Conservation (phyloP, 768 basidiomycete species). For the Kwoniella sp. region DNA sequence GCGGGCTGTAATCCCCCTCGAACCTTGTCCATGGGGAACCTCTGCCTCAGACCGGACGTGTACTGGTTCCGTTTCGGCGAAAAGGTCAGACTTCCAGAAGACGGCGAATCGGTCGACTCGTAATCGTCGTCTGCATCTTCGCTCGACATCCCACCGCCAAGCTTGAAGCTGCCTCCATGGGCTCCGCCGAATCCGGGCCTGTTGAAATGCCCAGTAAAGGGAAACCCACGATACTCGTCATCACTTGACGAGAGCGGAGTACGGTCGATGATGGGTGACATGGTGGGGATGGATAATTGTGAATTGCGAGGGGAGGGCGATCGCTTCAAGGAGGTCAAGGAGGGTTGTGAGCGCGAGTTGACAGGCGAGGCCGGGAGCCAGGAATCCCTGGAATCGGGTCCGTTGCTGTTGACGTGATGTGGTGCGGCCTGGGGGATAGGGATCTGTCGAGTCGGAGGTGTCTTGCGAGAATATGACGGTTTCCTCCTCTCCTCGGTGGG, state of each 20-base stretch:
- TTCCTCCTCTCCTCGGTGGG: too few species aligned
- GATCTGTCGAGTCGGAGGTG: neutral
- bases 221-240: conserved; percentile 1
- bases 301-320: conserved; percentile 11
- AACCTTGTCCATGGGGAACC: neutral
- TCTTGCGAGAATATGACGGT: conserved; percentile 1
- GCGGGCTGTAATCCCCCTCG: neutral
- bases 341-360: conserved; percentile 10
- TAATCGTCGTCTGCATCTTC: conserved; percentile 45
- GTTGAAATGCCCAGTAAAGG: too few species aligned
- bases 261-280: conserved; percentile 12
- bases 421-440: neutral
- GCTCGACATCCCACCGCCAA: conserved; percentile 19
- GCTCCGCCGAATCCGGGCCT: too few species aligned
- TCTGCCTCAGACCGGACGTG: neutral
- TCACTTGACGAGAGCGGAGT: conserved; percentile 8
- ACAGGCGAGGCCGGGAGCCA: conserved; percentile 15
- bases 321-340: neutral
- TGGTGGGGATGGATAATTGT: conserved; percentile 2
- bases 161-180: too few species aligned
- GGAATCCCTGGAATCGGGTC: neutral
- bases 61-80: conserved; percentile 15
- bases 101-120: conserved; percentile 31
- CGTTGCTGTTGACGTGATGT: neutral
- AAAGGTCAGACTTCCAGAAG: conserved; percentile 32